phyloP scores from a whole-genome alignment of 441 rosid species.

The Croton setiger region DNA sequence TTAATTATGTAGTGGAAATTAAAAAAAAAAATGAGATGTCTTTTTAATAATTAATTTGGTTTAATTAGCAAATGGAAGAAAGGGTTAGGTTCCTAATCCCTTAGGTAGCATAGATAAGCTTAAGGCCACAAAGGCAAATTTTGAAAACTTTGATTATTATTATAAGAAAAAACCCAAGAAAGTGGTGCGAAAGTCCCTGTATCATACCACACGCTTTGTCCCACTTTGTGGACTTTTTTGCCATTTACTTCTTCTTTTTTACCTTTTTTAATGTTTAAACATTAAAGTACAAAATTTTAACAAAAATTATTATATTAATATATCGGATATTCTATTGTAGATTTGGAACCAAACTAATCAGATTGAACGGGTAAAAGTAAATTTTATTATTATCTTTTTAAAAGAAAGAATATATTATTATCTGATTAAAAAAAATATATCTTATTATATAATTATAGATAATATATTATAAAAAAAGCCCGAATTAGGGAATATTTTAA shows the following conservation, averaged over 20 bases:
- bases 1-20: too few relatives aligned
- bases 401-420: too few relatives aligned
- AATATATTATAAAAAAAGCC: not conserved
- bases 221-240: slow-evolving; percentile 38
- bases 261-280: not conserved
- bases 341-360: too few relatives aligned
- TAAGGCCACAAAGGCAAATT: not conserved
- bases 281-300: not conserved
- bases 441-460: not conserved
- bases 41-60: not conserved
- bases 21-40: not conserved
- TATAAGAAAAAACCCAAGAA: slow-evolving; percentile 1
- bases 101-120: not conserved
- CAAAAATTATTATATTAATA: too few relatives aligned
- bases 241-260: not conserved
- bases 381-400: too few relatives aligned
- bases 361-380: too few relatives aligned
- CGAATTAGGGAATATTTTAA: not conserved
- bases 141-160: slow-evolving; percentile 17
- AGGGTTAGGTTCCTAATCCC: not conserved
- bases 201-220: slow-evolving; percentile 39
- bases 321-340: too few relatives aligned
- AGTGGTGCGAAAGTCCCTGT: slow-evolving; percentile 34
- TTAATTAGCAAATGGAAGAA: not conserved
- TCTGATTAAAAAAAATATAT: not conserved